Evolutionary conservation across 2,329 filamentous ascomycete genomes (phyloP), one percentile per base, ranked within the genome.

Genomic region (Trichophyton simii): DNA sequence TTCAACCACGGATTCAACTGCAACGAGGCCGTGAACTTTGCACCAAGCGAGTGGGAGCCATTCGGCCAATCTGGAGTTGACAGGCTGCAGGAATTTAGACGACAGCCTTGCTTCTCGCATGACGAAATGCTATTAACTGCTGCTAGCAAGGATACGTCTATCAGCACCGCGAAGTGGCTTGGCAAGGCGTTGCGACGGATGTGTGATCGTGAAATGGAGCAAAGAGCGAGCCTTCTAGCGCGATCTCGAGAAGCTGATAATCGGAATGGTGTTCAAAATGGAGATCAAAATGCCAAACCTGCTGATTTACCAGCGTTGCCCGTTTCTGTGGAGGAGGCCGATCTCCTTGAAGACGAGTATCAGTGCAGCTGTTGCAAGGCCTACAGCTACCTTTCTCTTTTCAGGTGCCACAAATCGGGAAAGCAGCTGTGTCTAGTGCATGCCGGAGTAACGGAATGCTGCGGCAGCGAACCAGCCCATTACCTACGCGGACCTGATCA

Each of bases 1-100:
- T 99, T 99, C 77, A 99, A 99, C 69, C 94, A 99, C 68, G 94
- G 88, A 0, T 99, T 99, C 78, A 99, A 99, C 71, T 95, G 96
- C 75, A 99, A 99, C 68, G 94, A 99, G 73, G 94, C 94, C 3
- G 94, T 99, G 67, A 99, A 99, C 71, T 99, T 99, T 75, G 94
- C 94, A 0, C 94, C 94, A 0, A 81, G 80, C 31, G 94, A 99
- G 68, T 99, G 94, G 94, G 94, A 99, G 69, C 90, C 91, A 0
- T 95, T 86, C 70, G 94, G 94, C 1, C 85, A 92, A 61, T 82
- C 86, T 31, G 91, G 94, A 0, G 91, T 97, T 0, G 86, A 92
- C 68, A 83, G 92, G 66, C 79, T 97, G 34, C 89, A 94, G 67
- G 82, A 87, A 58, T 99, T 96, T 72, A 83, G 92, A 61, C 84